These are phyloP conservation scores for Elymus sibiricus DNA, from an alignment of 176 grass and related monocot species.

Conservation along the genomic window DNA sequence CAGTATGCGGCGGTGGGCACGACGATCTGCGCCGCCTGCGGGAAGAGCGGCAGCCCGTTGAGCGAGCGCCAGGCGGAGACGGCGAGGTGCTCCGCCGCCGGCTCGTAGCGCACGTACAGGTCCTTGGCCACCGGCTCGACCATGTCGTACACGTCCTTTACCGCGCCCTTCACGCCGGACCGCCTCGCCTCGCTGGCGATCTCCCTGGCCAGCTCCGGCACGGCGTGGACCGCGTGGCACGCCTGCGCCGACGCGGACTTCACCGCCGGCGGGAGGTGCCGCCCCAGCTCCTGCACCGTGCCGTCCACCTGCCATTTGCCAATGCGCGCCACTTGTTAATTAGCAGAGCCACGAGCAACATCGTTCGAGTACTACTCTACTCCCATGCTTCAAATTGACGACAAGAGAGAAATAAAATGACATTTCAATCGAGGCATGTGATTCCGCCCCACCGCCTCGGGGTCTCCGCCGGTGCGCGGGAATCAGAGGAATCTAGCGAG, in stretches of 20 bases:
- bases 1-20: conserved; percentile 65
- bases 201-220: conserved; percentile 48
- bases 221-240: conserved; percentile 22
- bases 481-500: conserved; percentile 22
- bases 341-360: neutral
- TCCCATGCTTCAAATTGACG: neutral
- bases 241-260: conserved; percentile 39
- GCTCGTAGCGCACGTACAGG: conserved; percentile 65
- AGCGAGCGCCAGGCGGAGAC: conserved; percentile 70
- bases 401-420: neutral
- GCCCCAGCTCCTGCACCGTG: conserved; percentile 33
- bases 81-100: conserved; percentile 63
- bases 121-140: conserved; percentile 50
- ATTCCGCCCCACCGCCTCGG: neutral
- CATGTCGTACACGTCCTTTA: conserved; percentile 36
- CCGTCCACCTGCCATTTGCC: conserved; percentile 61
- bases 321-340: neutral
- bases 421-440: neutral
- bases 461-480: conserved; percentile 26
- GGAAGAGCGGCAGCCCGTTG: conserved; percentile 74
- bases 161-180: conserved; percentile 35
- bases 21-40: conserved; percentile 56
- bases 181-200: conserved; percentile 39
- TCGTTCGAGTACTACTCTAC: too few relatives aligned
- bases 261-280: conserved; percentile 47